phyloP scores from a whole-genome alignment of 768 basidiomycete genomes.

The Gloeopeniophorella convolvens region DNA sequence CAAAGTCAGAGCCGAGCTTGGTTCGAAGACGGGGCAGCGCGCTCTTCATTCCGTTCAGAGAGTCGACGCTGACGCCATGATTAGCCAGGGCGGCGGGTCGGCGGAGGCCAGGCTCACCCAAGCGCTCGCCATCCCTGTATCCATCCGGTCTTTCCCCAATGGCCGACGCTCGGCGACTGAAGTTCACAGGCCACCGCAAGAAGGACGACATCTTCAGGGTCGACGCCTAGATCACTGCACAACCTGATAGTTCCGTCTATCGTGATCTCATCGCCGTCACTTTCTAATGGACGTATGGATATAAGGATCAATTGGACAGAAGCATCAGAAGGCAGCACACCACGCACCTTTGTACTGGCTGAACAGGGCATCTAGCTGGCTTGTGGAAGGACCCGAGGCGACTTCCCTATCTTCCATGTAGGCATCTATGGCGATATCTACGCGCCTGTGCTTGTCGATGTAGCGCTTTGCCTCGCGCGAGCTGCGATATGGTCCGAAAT shows the following conservation, averaged over 20 bases:
- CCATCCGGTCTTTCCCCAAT: slow-evolving; percentile 70
- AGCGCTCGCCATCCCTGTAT: slow-evolving; percentile 72
- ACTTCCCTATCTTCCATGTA: slow-evolving; percentile 52
- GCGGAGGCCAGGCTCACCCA: slow-evolving; percentile 40
- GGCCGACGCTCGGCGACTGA: slow-evolving; percentile 65
- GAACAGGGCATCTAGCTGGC: slow-evolving; percentile 36
- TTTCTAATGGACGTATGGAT: slow-evolving; percentile 33
- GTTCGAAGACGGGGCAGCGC: slow-evolving; percentile 48
- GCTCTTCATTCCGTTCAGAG: slow-evolving; percentile 52
- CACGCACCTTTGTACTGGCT: slow-evolving; percentile 38
- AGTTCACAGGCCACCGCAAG: slow-evolving; percentile 78
- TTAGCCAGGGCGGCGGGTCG: neutral
- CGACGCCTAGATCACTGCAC: slow-evolving; percentile 60
- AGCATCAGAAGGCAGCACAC: neutral
- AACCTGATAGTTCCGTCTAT: slow-evolving; percentile 77
- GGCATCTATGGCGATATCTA: slow-evolving; percentile 70
- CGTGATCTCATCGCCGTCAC: slow-evolving; percentile 55
- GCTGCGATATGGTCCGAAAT: slow-evolving; percentile 21
- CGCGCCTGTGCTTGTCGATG: slow-evolving; percentile 60
- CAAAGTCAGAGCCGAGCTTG: slow-evolving; percentile 55
- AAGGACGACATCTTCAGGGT: slow-evolving; percentile 78
- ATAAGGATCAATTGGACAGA: neutral
- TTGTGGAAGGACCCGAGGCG: slow-evolving; percentile 22
- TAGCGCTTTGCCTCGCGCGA: slow-evolving; percentile 56
- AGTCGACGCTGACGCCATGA: slow-evolving; percentile 48